A percentile compares a stretch with the other conserved stretches of the same genome.
Conservation (phyloP, 2,329 filamentous ascomycete genomes). For the Alternaria sp. region DNA sequence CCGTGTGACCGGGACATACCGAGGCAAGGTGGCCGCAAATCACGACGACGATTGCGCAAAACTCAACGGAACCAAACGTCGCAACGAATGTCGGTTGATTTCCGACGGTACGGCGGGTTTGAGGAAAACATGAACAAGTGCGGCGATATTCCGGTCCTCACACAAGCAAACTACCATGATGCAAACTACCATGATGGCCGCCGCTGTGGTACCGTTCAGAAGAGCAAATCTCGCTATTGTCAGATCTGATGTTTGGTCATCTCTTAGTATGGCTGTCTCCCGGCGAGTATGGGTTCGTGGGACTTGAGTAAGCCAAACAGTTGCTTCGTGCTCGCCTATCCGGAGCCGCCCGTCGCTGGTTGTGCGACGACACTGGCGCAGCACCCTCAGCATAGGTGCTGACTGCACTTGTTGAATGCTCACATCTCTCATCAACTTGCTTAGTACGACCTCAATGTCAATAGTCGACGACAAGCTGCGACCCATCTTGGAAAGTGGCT, state of each 20-base stretch:
- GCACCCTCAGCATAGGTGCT: background rate
- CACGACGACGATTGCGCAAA: conserved; percentile 1
- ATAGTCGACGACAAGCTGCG: background rate
- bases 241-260: background rate
- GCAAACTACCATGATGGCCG: background rate
- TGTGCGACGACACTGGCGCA: background rate
- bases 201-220: background rate
- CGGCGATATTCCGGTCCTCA: background rate
- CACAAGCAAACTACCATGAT: conserved; percentile 1
- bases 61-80: conserved; percentile 1
- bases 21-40: background rate
- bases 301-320: conserved; percentile 6
- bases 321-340: conserved; percentile 14
- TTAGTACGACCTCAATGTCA: background rate
- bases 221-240: conserved; percentile 4
- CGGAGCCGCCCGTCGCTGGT: conserved; percentile 9
- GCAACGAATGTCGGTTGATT: background rate
- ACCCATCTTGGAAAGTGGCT: background rate
- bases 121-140: conserved; percentile 3
- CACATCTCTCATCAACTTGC: background rate
- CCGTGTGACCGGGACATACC: background rate
- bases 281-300: conserved; percentile 26
- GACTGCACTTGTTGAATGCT: background rate
- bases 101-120: conserved; percentile 1
- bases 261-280: conserved; percentile 7